Conservation (phyloP, 2,329 filamentous ascomycete species). For the Ceratocystiopsis sp. region DNA sequence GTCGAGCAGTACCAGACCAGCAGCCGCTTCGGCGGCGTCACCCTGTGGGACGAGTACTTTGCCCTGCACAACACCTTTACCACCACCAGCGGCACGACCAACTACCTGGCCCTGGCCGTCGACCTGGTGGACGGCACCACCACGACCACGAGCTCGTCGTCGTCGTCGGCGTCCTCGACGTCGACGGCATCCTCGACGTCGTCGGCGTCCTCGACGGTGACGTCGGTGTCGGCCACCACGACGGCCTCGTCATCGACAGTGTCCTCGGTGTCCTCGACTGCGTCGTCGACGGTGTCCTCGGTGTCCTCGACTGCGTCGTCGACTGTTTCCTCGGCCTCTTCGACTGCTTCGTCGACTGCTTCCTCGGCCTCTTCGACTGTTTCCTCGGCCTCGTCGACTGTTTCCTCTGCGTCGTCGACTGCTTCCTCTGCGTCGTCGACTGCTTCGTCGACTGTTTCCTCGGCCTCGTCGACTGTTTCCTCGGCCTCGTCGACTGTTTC, state of each 20-base stretch:
- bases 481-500: background rate
- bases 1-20: slow-evolving; percentile 13
- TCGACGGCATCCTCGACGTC: too few relatives aligned
- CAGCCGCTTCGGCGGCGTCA: slow-evolving; percentile 17
- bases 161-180: background rate
- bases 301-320: too few relatives aligned
- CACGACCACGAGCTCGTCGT: background rate
- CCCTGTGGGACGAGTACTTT: slow-evolving; percentile 18
- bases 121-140: too few relatives aligned
- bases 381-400: background rate
- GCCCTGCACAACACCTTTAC: slow-evolving; percentile 7
- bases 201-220: too few relatives aligned
- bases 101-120: slow-evolving; percentile 9
- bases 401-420: background rate
- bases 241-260: background rate
- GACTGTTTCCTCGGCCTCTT: too few relatives aligned
- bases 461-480: background rate
- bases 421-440: slow-evolving; percentile 6
- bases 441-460: slow-evolving; percentile 4
- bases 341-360: slow-evolving; percentile 4
- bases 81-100: slow-evolving; percentile 8
- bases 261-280: background rate
- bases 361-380: background rate
- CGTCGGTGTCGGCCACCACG: too few relatives aligned
- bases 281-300: slow-evolving; percentile 8